Evolutionary conservation across 495 filamentous ascomycete species (phyloP).

Genomic region (Xylaria venustula): DNA sequence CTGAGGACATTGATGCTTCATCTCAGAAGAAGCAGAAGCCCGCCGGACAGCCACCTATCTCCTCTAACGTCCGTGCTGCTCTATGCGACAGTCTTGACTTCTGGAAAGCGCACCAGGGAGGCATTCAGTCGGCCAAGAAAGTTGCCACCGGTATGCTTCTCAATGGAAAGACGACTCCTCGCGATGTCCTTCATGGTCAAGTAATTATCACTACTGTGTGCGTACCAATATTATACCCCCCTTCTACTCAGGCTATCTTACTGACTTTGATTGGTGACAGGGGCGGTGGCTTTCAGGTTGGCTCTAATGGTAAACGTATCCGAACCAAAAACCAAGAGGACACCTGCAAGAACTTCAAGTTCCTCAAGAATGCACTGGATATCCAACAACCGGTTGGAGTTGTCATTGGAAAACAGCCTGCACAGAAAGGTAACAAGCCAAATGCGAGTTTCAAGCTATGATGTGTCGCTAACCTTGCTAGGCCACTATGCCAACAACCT

Average conservation of each 20-base stretch:
- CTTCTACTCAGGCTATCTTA: neutral
- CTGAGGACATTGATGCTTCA: neutral
- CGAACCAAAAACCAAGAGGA: slow-evolving; percentile 46
- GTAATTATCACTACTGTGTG: slow-evolving; percentile 68
- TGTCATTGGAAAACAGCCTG: slow-evolving; percentile 55
- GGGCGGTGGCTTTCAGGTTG: slow-evolving; percentile 52
- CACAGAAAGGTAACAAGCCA: neutral
- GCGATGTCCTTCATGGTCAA: slow-evolving; percentile 62
- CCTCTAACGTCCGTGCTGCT: slow-evolving; percentile 60
- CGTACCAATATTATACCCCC: slow-evolving; percentile 28
- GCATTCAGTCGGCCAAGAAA: slow-evolving; percentile 48
- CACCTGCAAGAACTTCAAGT: slow-evolving; percentile 24
- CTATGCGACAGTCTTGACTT: slow-evolving; percentile 68
- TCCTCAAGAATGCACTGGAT: slow-evolving; percentile 38
- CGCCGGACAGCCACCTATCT: slow-evolving; percentile 41
- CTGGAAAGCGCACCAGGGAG: slow-evolving; percentile 62
- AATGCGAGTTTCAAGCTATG: no score
- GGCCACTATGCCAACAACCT: slow-evolving; percentile 53
- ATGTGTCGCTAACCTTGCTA: neutral
- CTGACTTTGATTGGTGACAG: slow-evolving; percentile 4
- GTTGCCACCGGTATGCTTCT: slow-evolving; percentile 59
- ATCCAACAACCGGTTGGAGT: slow-evolving; percentile 49
- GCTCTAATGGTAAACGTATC: slow-evolving; percentile 40
- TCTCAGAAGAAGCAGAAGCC: neutral
- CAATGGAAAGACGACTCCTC: slow-evolving; percentile 53